phyloP scores from a whole-genome alignment of 2,329 filamentous ascomycete species.

The Hypoxylon sp. region DNA sequence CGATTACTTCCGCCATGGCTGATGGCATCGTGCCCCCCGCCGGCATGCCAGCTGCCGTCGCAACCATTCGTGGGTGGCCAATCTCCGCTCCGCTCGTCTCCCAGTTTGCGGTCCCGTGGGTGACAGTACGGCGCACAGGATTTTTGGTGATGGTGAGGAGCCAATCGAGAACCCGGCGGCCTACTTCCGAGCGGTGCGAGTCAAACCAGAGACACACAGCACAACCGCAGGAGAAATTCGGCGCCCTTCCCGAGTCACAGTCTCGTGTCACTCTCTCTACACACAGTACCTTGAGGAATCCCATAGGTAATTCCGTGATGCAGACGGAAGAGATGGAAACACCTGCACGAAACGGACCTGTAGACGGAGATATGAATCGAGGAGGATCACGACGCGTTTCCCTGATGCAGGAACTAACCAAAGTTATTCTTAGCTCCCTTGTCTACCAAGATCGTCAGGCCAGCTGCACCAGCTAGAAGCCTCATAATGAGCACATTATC shows the following conservation, averaged over 20 bases:
- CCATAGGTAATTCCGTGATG: conserved; percentile 7
- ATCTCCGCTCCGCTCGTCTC: conserved; percentile 30
- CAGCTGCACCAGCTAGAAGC: conserved; percentile 9
- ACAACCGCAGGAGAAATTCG: conserved; percentile 20
- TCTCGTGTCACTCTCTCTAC: conserved; percentile 12
- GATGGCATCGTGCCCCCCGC: conserved; percentile 28
- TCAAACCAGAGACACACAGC: conserved; percentile 4
- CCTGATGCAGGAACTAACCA: conserved; percentile 12
- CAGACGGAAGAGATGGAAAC: conserved; percentile 3
- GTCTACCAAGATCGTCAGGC: conserved; percentile 16
- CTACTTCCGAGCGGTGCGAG: conserved; percentile 26
- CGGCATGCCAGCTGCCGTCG: conserved; percentile 38
- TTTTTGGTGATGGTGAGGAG: conserved; percentile 8
- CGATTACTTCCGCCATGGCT: conserved; percentile 27
- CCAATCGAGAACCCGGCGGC: conserved; percentile 21
- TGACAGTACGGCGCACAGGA: conserved; percentile 12
- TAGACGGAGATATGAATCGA: conserved; percentile 21
- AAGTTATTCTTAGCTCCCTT: conserved; percentile 21
- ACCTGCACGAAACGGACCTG: conserved; percentile 6
- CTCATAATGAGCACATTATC: conserved; percentile 8
- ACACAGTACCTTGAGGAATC: conserved; percentile 2
- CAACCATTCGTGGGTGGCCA: conserved; percentile 25
- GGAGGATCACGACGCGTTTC: conserved; percentile 33
- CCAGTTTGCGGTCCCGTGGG: conserved; percentile 17
- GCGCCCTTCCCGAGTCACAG: conserved; percentile 32